Evolutionary conservation across 2,329 filamentous ascomycete genomes (phyloP), one percentile per base, ranked within the genome.

Genomic region (Neofusicoccum sp.): DNA sequence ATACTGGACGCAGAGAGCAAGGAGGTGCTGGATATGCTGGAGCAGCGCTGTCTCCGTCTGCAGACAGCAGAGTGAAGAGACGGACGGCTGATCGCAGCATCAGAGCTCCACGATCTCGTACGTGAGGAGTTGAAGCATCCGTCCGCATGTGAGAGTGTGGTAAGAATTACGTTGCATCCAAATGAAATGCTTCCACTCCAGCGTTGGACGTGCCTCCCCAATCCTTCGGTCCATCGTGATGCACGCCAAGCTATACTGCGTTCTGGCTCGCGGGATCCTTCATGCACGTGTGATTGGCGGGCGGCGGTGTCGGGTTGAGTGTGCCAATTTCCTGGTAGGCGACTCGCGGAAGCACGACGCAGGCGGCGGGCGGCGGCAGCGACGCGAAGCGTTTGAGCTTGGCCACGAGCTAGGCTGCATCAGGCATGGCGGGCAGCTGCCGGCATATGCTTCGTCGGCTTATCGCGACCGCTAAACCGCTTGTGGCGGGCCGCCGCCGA

Each of bases 1-100:
- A 71, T 73, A 57, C 60, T 75, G 48, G 71, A 78, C 49, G 43
- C 65, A 3, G 65, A 73, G 57, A 72, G 65, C 26, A 61, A 65
- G 63, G 28, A 58, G 57, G 38, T 24, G 20, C 28, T 14, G 14
- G 45, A 48, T 20, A n/a, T 30, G 7, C 20, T 33, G 45, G 3
- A 48, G 6, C 14, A 48, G 3, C 7, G n/a, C 8, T 33, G 34
- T 11, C 14, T 33, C 6, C 28, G 3, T 3, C 6, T 33, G 45
- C 45, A 48, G 3, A 33, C n/a, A n/a, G 28, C 4, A n/a, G 14
- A 45, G 7, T 11, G 24, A 30, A 7, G 43, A 30, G 43, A 14
- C 26, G 14, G 3, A 6, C n/a, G 6, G 6, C 1, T 45, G 11
- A 16, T 0, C 43, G 3, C 26, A 14, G 24, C n/a, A 30, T 5